Evolutionary conservation across 2,329 filamentous ascomycete genomes (phyloP).

Genomic region (Chrysoporthe cubensis): DNA sequence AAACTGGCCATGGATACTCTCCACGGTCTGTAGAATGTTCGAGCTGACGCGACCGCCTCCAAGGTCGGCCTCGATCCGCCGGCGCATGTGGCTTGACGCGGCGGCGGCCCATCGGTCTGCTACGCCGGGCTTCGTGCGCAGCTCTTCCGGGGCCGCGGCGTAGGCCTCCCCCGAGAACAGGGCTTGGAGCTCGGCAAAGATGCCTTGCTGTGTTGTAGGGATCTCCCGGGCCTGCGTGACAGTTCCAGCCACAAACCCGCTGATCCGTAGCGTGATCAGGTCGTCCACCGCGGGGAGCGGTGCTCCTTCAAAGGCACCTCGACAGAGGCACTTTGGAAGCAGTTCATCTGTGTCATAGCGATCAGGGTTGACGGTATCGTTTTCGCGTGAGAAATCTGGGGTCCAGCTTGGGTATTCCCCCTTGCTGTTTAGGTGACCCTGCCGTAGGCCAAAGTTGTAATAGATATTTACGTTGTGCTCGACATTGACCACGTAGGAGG

Average conservation of each 20-base stretch:
- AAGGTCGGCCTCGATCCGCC: neutral
- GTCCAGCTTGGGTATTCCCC: conserved; percentile 7
- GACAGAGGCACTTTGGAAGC: neutral
- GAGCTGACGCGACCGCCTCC: neutral
- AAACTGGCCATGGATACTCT: neutral
- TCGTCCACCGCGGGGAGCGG: neutral
- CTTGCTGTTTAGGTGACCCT: neutral
- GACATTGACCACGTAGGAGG: conserved; percentile 10
- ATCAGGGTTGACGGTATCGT: neutral
- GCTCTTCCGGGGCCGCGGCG: neutral
- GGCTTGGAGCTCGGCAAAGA: neutral
- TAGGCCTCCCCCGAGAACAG: neutral
- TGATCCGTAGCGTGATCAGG: neutral
- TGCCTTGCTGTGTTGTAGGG: neutral
- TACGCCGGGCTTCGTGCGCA: neutral
- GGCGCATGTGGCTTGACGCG: neutral
- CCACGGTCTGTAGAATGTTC: conserved; percentile 2
- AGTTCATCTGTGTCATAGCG: neutral
- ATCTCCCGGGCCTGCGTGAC: neutral
- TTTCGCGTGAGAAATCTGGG: conserved; percentile 5
- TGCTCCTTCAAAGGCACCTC: neutral
- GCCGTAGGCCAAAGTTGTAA: neutral
- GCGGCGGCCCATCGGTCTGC: conserved; percentile 1
- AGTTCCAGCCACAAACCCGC: neutral
- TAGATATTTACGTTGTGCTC: conserved; percentile 5